phyloP scores from a whole-genome alignment of 306 rosid genomes.

The Castanea sativa region DNA sequence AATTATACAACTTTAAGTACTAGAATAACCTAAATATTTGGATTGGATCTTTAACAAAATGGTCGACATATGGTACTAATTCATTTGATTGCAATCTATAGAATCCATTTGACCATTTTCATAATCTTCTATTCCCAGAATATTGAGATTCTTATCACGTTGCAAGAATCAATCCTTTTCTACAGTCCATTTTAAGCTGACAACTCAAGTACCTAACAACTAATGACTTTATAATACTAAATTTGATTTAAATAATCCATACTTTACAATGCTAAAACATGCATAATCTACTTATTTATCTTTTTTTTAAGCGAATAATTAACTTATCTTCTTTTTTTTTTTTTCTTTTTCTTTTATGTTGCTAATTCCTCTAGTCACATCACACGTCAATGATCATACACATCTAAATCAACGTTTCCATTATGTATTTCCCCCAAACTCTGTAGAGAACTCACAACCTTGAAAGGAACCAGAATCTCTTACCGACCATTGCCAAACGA shows the following conservation, averaged over 20 bases:
- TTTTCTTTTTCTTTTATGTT: background rate
- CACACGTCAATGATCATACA: background rate
- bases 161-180: background rate
- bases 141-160: conserved; percentile 35
- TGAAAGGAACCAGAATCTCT: conserved; percentile 38
- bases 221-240: background rate
- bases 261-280: background rate
- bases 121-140: conserved; percentile 20
- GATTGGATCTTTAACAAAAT: background rate
- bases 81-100: conserved; percentile 3
- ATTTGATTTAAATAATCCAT: background rate
- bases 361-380: conserved; percentile 20
- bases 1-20: background rate
- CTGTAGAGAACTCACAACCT: conserved; percentile 26
- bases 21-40: background rate
- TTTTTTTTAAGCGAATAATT: background rate
- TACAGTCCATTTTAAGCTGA: background rate
- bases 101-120: conserved; percentile 17
- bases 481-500: conserved; percentile 19
- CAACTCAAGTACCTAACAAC: background rate
- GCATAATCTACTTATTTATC: conserved; percentile 8
- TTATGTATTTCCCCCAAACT: background rate
- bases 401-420: conserved; percentile 26
- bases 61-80: conserved; percentile 9
- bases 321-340: background rate